Evolutionary conservation across 176 grass and related monocot genomes (phyloP), one percentile per base, ranked within the genome.

Genomic region (Thalia dealbata): DNA sequence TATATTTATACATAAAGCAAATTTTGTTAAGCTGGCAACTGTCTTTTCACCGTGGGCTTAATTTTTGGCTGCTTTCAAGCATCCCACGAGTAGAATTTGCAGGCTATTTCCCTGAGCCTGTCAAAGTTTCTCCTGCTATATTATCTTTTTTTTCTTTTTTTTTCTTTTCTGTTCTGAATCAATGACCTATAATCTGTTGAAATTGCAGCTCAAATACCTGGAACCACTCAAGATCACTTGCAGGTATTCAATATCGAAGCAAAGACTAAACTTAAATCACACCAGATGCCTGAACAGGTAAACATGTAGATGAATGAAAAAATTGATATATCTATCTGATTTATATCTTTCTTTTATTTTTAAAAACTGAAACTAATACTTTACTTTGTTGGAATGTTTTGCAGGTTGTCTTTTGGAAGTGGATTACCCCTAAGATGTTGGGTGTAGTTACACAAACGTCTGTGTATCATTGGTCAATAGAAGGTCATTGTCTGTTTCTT

Each of bases 321-420:
- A 9, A 52, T 10, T 9, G 30, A 30, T 52, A 29, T 29, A 18
- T 52, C 26, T 30, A 1, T 8, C 0, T 71, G 2, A 29, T 3
- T 2, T 35, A 29, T 6, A 18, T 21, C 21, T 22, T 25, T 54
- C n/a, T 50, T 70, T 48, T 0, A n/a, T 19, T 48, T 50, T 48
- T n/a, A 6, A 11, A 14, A 3, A 1, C 10, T 4, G n/a, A 48
- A 25, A 11, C 3, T 69, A n/a, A 75, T 48, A 16, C 7, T 21
- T 62, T 26, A 11, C 6, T 64, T 46, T 51, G 35, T 11, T 77
- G 62, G 11, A 29, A 38, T 30, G 6, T 12, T 54, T 71, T 73
- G 12, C 64, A 96, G 93, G 93, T 96, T 48, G 89, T 90, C 24
- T 96, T 96, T 76, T 96, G 93, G 93, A 96, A 96, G 82, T 96